Base-by-base conservation (phyloP, 257 asterid genomes). In the Rauvolfia tetraphylla region DNA sequence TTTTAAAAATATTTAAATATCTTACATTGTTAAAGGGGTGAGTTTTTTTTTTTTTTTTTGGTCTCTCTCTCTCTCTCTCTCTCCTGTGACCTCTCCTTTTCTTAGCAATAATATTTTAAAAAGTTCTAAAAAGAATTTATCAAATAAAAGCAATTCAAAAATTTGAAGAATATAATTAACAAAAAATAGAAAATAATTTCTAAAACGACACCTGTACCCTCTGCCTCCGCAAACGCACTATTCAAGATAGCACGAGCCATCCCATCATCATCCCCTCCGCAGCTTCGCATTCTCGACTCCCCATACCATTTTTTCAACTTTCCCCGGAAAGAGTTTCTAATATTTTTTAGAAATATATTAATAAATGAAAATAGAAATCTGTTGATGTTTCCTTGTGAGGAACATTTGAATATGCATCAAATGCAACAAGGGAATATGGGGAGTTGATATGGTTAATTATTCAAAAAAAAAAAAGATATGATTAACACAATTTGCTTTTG, bases 181-280 rank as follows among this genome's bases (percentile, higher is more conserved):
- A 46, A 2, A 57, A 11, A 25, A 42, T 3, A 27, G 7, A 9
- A 58, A 18, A 44, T 5, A 9, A 44, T 56, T 51, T 34, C 9
- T 33, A 18, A 20, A 81, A 57, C 83, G 86, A 68, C 71, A 31
- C 38, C 72, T 68, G 62, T 77, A 61, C 39, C 51, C 51, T 15
- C 80, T 67, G 69, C 44, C 74, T 38, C 70, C 57, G n/a, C 72
- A 46, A 34, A 75, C 93, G 81, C 96, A 83, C 82, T 63, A 68
- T 68, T 76, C 96, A 57, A 91, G 93, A 87, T 74, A 65, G 89
- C 93, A 88, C 93, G 90, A 79, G 84, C 83, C 7, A 79, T 78
- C 61, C 88, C 88, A 75, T 76, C 85, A 72, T 66, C 82, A 27
- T 76, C 54, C 82, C 14, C 76, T 49, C 67, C 79, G 15, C 76